These are phyloP conservation scores for Thielaviopsis ethacetica DNA, from an alignment of 2,329 filamentous ascomycete genomes.

Conservation along the genomic window DNA sequence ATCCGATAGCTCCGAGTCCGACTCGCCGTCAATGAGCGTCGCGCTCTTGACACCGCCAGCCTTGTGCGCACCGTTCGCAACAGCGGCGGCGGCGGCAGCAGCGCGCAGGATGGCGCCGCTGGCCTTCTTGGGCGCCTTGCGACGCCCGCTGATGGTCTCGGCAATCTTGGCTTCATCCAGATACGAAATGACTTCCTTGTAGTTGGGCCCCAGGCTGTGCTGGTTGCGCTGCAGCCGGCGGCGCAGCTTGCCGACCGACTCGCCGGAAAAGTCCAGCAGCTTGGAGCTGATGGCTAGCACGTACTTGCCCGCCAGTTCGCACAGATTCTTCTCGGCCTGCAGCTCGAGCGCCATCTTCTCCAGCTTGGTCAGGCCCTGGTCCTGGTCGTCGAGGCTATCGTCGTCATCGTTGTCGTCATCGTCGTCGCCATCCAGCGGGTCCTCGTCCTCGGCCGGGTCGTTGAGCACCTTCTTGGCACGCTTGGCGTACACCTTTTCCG, in stretches of 20 bases:
- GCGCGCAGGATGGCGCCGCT: conserved; percentile 15
- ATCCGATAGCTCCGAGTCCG: conserved; percentile 11
- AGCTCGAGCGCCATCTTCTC: conserved; percentile 49
- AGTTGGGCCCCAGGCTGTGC: conserved; percentile 65
- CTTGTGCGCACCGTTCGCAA: conserved; percentile 26
- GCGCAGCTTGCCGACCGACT: conserved; percentile 45
- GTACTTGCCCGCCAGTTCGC: conserved; percentile 70
- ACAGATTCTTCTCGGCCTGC: conserved; percentile 69
- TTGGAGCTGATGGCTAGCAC: conserved; percentile 64
- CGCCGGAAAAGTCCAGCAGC: conserved; percentile 50
- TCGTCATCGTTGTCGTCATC: conserved; percentile 39
- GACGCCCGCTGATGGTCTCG: conserved; percentile 22
- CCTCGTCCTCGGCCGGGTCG: conserved; percentile 55
- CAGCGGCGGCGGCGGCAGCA: background rate
- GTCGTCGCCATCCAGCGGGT: conserved; percentile 40
- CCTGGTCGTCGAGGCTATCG: conserved; percentile 36
- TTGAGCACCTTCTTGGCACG: conserved; percentile 45
- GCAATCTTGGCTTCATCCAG: conserved; percentile 53
- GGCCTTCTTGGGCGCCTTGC: conserved; percentile 16
- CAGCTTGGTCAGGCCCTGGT: conserved; percentile 27
- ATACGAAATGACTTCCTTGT: conserved; percentile 67
- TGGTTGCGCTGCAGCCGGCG: conserved; percentile 65
- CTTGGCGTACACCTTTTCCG: conserved; percentile 65
- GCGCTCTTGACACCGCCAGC: conserved; percentile 21
- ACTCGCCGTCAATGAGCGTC: conserved; percentile 3